Conservation (phyloP, 2,329 filamentous ascomycete species). For the Sporothrix humicola region DNA sequence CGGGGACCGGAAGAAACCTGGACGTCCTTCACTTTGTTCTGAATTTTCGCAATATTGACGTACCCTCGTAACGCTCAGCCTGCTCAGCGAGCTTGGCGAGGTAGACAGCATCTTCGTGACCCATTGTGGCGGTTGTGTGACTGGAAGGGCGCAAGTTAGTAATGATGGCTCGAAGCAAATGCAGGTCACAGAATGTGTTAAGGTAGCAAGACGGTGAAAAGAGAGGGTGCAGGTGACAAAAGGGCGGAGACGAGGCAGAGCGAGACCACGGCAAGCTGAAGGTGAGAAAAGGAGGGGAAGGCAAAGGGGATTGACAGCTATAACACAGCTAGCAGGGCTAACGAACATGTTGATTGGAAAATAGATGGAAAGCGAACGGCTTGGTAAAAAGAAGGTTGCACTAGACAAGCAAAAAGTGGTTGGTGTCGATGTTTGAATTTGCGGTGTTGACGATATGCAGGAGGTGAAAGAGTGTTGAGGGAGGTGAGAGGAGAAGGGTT, state of each 20-base stretch:
- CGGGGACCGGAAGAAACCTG: not conserved
- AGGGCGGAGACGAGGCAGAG: not conserved
- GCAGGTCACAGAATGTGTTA: too few species aligned
- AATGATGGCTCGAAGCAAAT: not conserved
- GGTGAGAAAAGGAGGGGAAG: constrained; percentile 6
- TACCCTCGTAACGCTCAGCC: constrained; percentile 99
- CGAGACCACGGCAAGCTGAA: not conserved
- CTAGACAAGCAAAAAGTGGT: constrained; percentile 16
- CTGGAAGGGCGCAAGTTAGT: constrained; percentile 24
- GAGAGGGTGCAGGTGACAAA: not conserved
- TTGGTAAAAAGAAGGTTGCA: not conserved
- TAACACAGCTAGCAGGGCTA: not conserved
- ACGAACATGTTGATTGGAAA: constrained; percentile 6
- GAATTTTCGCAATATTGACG: constrained; percentile 44
- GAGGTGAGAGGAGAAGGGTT: constrained; percentile 19
- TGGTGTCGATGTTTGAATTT: constrained; percentile 25
- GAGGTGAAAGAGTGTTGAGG: constrained; percentile 23
- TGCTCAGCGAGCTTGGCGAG: constrained; percentile 99
- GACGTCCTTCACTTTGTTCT: not conserved
- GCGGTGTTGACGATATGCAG: constrained; percentile 32
- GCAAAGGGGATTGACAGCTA: not conserved
- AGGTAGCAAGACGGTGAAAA: too few species aligned
- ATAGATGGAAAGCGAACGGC: not conserved
- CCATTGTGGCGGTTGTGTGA: constrained; percentile 72
- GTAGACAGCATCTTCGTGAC: constrained; percentile 99